Conservation (phyloP, 805 yeast species). For the Kodamaea jinghongensis region DNA sequence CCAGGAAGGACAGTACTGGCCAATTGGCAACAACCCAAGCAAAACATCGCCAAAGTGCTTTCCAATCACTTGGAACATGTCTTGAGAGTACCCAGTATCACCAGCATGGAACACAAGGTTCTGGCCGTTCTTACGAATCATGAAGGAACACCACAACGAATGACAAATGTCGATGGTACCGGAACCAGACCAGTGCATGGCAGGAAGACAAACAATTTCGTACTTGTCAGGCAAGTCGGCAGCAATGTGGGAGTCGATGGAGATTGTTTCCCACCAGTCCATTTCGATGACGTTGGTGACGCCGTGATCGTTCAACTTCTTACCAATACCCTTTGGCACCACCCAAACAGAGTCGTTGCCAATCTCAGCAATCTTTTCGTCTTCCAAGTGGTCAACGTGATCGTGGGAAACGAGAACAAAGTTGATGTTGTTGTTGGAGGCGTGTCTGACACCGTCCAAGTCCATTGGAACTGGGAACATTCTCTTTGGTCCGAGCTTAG, state of each 20-base stretch:
- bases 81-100: slow-evolving; percentile 86
- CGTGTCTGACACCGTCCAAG: slow-evolving; percentile 49
- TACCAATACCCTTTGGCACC: slow-evolving; percentile 77
- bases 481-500: slow-evolving; percentile 76
- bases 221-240: slow-evolving; percentile 47
- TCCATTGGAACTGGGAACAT: slow-evolving; percentile 74
- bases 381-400: slow-evolving; percentile 93
- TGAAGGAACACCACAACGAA: slow-evolving; percentile 86
- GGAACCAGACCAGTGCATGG: slow-evolving; percentile 97
- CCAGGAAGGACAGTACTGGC: slow-evolving; percentile 95
- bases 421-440: slow-evolving; percentile 57
- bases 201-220: slow-evolving; percentile 86
- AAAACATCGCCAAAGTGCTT: slow-evolving; percentile 53
- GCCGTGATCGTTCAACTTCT: slow-evolving; percentile 56
- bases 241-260: slow-evolving; percentile 38
- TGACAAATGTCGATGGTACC: slow-evolving; percentile 74
- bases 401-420: slow-evolving; percentile 84
- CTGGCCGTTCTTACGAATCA: slow-evolving; percentile 61
- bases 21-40: slow-evolving; percentile 83
- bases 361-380: slow-evolving; percentile 46
- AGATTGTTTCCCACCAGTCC: slow-evolving; percentile 83
- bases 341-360: slow-evolving; percentile 74
- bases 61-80: slow-evolving; percentile 65
- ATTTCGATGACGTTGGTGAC: slow-evolving; percentile 65
- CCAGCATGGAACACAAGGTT: slow-evolving; percentile 90